Evolutionary conservation across 2,329 filamentous ascomycete genomes (phyloP), one percentile per base, ranked within the genome.

Genomic region (Thyridium curvatum): DNA sequence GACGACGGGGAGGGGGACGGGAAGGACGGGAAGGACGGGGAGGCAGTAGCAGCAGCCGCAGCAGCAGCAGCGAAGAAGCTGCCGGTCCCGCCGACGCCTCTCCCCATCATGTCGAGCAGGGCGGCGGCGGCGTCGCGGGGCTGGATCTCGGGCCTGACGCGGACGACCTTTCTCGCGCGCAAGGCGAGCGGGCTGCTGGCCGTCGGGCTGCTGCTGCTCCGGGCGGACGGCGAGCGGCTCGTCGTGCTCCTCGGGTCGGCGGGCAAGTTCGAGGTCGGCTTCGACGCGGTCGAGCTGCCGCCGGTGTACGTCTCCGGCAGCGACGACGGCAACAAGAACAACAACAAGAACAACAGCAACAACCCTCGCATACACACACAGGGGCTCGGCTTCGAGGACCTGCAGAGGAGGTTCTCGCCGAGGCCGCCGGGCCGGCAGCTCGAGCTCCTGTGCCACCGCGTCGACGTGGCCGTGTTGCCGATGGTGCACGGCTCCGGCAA

Each of bases 251-350:
- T 41, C 12, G 39, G 46, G 9, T 46, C 45, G 3, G 36, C 41
- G 10, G 32, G 32, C 12, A 39, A 43, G 2, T 38, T 44, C 17
- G 37, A 49, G 5, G 35, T 45, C 3, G 47, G 41, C 3, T 45
- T 44, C 30, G 14, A 33, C 32, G 14, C 32, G 5, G 10, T 33
- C n/a, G 13, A 33, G 15, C 15, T 33, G 32, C 8, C 30, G 32
- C 37, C 31, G 1, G 15, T 34, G 8, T 16, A 39, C 13, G 14
- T 40, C 14, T 32, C 30, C 8, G n/a, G 10, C 12, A 8, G 16
- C 6, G 6, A 40, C 4, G n/a, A n/a, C n/a, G n/a, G n/a, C n/a
- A n/a, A n/a, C n/a, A n/a, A n/a, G n/a, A n/a, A n/a, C n/a, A n/a
- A n/a, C n/a, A n/a, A n/a, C n/a, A n/a, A n/a, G n/a, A n/a, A n/a